Evolutionary conservation across 78 protist genomes (phyloP), one percentile per base, ranked within the genome.

Genomic region (Acrasis kona): DNA sequence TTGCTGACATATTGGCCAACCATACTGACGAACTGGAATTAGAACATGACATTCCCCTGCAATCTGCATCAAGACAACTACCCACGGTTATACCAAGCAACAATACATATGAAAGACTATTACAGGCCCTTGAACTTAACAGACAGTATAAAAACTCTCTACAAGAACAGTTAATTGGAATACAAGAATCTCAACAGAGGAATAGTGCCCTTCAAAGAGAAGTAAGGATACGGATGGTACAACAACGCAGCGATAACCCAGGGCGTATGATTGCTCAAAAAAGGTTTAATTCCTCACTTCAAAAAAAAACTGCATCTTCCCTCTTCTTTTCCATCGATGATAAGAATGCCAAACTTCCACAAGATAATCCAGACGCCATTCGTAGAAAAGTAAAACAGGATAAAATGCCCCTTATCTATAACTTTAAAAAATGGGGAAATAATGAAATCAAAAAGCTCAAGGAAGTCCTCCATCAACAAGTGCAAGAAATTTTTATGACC

Each of bases 341-440:
- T 50, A 19, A 19, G 19, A n/a, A 50, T 50, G 61, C 34, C 19
- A 50, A 50, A n/a, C 61, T n/a, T n/a, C 61, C 61, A 50, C 34
- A 50, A 50, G 61, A 50, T n/a, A 50, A 50, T 50, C 19, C 19
- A n/a, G 61, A 50, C 19, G 61, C 61, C 19, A 50, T n/a, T n/a
- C 19, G 61, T n/a, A 50, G 19, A 50, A 50, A 19, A 50, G 34
- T 50, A n/a, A 19, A 50, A 50, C 19, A 19, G 19, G 61, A 50
- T n/a, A 50, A 50, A 50, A 50, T 50, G 61, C 61, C 61, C 19
- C 19, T 50, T 19, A 50, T 19, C 19, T 50, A 67, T 4, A n/a
- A 5, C 37, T 39, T 5, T 5, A 28, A 6, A 39, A 72, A 72
- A 32, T 78, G 82, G 82, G 40, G 78, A n/a, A 65, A 78, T 7